A percentile compares a stretch with the other conserved stretches of the same genome.
Conservation (phyloP, 495 filamentous ascomycete species). For the Penicillium silybi region DNA sequence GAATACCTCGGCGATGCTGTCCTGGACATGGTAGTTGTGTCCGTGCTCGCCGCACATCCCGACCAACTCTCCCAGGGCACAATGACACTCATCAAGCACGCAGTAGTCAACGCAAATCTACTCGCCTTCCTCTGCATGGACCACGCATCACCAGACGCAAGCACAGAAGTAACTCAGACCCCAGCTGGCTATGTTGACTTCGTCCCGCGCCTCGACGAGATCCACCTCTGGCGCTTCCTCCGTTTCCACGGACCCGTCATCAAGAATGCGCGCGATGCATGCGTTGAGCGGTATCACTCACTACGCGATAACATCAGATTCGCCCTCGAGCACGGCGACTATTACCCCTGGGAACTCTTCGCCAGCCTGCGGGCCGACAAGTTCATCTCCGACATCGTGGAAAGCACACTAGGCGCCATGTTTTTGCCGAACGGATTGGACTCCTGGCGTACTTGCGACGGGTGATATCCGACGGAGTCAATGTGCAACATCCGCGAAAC, state of each 20-base stretch:
- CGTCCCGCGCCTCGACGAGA: neutral
- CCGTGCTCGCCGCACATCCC: slow-evolving; percentile 43
- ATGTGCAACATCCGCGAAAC: slow-evolving; percentile 72
- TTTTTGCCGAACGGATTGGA: slow-evolving; percentile 68
- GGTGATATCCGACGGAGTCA: slow-evolving; percentile 54
- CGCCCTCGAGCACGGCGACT: slow-evolving; percentile 40
- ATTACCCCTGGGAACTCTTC: slow-evolving; percentile 76
- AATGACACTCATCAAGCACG: slow-evolving; percentile 73
- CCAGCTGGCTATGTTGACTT: neutral
- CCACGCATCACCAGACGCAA: slow-evolving; percentile 16
- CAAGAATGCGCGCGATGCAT: slow-evolving; percentile 41
- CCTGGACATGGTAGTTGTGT: slow-evolving; percentile 73
- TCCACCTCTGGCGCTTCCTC: slow-evolving; percentile 67
- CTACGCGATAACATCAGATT: slow-evolving; percentile 48
- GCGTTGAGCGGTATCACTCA: slow-evolving; percentile 39
- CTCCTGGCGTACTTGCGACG: slow-evolving; percentile 59
- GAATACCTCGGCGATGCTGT: slow-evolving; percentile 90
- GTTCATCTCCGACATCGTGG: slow-evolving; percentile 82
- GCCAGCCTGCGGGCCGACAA: slow-evolving; percentile 65
- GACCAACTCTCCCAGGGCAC: slow-evolving; percentile 51
- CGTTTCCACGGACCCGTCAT: slow-evolving; percentile 51
- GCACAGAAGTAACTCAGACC: slow-evolving; percentile 9
- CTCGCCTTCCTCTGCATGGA: slow-evolving; percentile 80
- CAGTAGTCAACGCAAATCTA: slow-evolving; percentile 78
- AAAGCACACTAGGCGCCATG: slow-evolving; percentile 76